A percentile compares a stretch with the other conserved stretches of the same genome.
Conservation (phyloP, 495 filamentous ascomycete genomes). For the Aspergillus avenaceus region DNA sequence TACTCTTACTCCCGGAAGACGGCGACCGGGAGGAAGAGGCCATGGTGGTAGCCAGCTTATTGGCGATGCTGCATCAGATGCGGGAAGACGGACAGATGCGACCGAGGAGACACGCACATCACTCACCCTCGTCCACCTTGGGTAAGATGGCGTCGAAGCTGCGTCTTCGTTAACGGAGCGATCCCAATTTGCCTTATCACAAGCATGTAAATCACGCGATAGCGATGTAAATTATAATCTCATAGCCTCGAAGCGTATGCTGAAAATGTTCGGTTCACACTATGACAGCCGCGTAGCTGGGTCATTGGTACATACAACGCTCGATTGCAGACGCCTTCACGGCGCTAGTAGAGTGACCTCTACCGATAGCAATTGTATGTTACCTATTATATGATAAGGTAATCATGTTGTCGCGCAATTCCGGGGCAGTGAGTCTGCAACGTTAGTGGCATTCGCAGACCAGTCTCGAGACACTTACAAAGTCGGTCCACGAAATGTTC, state of each 20-base stretch:
- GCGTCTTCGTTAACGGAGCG: neutral
- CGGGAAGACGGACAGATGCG: neutral
- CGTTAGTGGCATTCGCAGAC: conserved; percentile 2
- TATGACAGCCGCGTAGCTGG: no score
- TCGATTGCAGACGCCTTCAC: no score
- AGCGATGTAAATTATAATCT: no score
- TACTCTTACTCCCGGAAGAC: neutral
- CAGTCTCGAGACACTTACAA: conserved; percentile 22
- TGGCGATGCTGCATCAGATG: conserved; percentile 1
- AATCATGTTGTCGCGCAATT: conserved; percentile 19
- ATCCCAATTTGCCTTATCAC: no score
- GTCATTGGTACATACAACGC: no score
- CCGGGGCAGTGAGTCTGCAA: conserved; percentile 14
- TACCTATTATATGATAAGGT: conserved; percentile 14
- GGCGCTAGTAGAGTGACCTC: no score
- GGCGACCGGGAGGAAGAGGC: neutral
- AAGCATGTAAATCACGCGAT: no score
- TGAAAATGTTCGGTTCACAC: no score
- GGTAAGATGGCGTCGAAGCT: neutral
- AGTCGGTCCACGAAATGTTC: conserved; percentile 34
- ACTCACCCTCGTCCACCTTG: neutral
- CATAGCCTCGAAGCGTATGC: no score
- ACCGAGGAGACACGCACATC: neutral
- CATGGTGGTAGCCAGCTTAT: neutral
- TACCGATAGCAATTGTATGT: neutral